Evolutionary conservation across 1,284 basidiomycete genomes (phyloP).

Genomic region (Laetiporus sulphureus): DNA sequence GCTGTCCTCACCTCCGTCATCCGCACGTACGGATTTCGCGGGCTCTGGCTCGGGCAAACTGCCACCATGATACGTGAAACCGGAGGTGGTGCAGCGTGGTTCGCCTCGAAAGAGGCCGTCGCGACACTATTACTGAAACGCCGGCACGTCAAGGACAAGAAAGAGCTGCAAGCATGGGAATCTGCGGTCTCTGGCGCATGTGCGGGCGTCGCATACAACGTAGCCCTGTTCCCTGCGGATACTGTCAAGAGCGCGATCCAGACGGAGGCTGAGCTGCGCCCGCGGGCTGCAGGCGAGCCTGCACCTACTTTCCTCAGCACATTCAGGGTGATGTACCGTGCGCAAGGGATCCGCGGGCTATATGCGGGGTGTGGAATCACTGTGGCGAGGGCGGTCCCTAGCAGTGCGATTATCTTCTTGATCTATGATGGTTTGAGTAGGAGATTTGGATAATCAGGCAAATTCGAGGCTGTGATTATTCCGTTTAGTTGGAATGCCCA

Average conservation of each 20-base stretch:
- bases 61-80: conserved; percentile 85
- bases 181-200: conserved; percentile 82
- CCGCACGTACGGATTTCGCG: conserved; percentile 60
- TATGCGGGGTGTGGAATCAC: conserved; percentile 98
- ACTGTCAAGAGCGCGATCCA: conserved; percentile 94
- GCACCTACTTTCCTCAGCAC: conserved; percentile 61
- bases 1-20: conserved; percentile 61
- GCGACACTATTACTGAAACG: conserved; percentile 49
- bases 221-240: conserved; percentile 89
- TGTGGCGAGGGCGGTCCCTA: conserved; percentile 80
- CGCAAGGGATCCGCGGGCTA: conserved; percentile 77
- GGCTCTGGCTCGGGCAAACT: conserved; percentile 85
- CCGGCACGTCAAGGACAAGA: conserved; percentile 27
- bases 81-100: conserved; percentile 86
- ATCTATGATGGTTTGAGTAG: conserved; percentile 77
- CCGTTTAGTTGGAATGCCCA: too few relatives aligned
- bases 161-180: conserved; percentile 70
- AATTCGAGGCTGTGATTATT: too few relatives aligned
- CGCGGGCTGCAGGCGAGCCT: conserved; percentile 31
- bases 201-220: conserved; percentile 84
- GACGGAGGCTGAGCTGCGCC: conserved; percentile 84
- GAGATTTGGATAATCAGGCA: conserved; percentile 35
- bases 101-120: conserved; percentile 77
- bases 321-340: conserved; percentile 68
- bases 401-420: conserved; percentile 87